Percentiles rank a stretch among this genome's conserved stretches.
phyloP scores from a whole-genome alignment of 345 rosid genomes.

The Eucalyptus cloeziana region DNA sequence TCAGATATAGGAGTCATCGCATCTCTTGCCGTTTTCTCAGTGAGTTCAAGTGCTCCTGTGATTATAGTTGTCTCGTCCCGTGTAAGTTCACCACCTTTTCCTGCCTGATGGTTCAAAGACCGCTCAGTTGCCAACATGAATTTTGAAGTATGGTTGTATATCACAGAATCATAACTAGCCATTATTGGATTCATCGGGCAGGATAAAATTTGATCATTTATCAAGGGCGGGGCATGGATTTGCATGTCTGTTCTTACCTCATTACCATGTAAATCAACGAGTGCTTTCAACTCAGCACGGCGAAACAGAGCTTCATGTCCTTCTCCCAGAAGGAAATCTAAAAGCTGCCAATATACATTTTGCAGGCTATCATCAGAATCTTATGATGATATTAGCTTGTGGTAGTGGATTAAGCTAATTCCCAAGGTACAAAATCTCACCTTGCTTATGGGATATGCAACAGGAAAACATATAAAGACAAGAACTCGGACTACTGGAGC shows the following conservation, averaged over 20 bases:
- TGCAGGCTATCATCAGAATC: not conserved
- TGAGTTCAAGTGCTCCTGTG: conserved; percentile 56
- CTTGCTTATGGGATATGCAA: conserved; percentile 76
- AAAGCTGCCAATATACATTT: conserved; percentile 13
- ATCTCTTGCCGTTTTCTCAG: conserved; percentile 41
- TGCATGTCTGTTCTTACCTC: conserved; percentile 24
- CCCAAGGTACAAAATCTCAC: not conserved
- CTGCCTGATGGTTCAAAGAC: conserved; percentile 24
- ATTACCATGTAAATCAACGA: conserved; percentile 55
- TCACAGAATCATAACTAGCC: not conserved
- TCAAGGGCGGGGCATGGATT: not conserved
- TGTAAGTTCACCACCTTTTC: conserved; percentile 67
- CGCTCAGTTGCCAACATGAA: not conserved
- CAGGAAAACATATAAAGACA: conserved; percentile 46
- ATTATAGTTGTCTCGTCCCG: conserved; percentile 67
- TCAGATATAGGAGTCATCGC: conserved; percentile 62
- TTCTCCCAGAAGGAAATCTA: conserved; percentile 35
- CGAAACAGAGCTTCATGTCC: conserved; percentile 52
- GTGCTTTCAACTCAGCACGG: conserved; percentile 56
- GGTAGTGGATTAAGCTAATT: not conserved
- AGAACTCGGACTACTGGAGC: conserved; percentile 44
- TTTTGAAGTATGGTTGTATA: not conserved
- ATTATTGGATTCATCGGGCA: not conserved
- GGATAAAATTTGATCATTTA: not conserved
- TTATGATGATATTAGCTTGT: not conserved